phyloP scores from a whole-genome alignment of 164 flowering plant genomes.

The Aristolochia contorta region DNA sequence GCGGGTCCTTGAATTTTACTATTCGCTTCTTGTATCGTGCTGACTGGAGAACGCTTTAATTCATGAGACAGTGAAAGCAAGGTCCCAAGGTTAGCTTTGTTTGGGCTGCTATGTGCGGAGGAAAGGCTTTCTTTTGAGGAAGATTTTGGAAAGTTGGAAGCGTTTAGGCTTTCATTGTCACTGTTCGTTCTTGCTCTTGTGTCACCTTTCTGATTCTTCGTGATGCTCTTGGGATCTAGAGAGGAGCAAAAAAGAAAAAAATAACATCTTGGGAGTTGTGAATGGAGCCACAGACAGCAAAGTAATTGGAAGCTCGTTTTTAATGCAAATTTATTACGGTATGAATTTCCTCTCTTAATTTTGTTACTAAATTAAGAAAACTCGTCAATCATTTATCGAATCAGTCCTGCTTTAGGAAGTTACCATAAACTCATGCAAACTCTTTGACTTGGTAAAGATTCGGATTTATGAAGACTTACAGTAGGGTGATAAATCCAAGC shows the following conservation, averaged over 20 bases:
- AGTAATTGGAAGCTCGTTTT: too few relatives aligned
- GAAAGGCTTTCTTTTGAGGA: constrained; percentile 13
- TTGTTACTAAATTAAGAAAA: too few relatives aligned
- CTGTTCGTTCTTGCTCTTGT: constrained; percentile 10
- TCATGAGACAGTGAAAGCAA: neutral
- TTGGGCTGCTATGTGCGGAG: constrained; percentile 8
- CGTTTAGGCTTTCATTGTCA: constrained; percentile 6
- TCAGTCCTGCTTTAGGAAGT: too few relatives aligned
- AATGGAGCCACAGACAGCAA: too few relatives aligned
- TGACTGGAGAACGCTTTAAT: constrained; percentile 2
- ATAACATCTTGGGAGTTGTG: too few relatives aligned
- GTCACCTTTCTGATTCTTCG: constrained; percentile 2
- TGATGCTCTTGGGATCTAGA: constrained; percentile 9
- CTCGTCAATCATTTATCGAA: too few relatives aligned
- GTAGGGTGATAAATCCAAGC: constrained; percentile 18
- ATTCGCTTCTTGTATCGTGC: constrained; percentile 6
- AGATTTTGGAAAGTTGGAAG: constrained; percentile 8
- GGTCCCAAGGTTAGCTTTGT: constrained; percentile 1
- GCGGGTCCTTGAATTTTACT: constrained; percentile 8
- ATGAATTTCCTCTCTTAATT: too few relatives aligned
- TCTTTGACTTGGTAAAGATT: too few relatives aligned
- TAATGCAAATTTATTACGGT: too few relatives aligned
- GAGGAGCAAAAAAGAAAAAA: neutral
- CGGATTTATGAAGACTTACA: constrained; percentile 22
- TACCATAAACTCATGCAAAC: too few relatives aligned